A percentile compares a stretch with the other conserved stretches of the same genome.
These are phyloP conservation scores for Penicillium malachiteum DNA, from an alignment of 495 filamentous ascomycete species.

Conservation along the genomic window DNA sequence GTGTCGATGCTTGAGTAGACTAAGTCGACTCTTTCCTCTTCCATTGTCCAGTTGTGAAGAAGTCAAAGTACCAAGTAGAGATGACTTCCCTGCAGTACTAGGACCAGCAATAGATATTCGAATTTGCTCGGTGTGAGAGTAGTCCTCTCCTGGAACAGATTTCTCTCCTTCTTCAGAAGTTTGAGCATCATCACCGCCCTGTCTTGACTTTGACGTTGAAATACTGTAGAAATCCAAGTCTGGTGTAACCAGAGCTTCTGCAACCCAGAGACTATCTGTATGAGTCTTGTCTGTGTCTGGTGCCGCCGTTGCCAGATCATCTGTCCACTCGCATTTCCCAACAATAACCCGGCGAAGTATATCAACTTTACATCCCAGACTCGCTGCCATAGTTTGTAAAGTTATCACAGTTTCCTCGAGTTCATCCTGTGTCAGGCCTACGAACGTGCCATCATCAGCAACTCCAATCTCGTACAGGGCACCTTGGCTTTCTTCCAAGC, in stretches of 20 bases:
- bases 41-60: conserved; percentile 90
- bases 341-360: conserved; percentile 81
- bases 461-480: conserved; percentile 97
- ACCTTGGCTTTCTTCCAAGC: conserved; percentile 87
- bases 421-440: conserved; percentile 87
- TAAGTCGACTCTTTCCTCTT: conserved; percentile 80
- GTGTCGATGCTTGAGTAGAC: conserved; percentile 88
- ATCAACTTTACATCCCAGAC: conserved; percentile 84
- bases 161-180: conserved; percentile 2
- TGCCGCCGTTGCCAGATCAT: conserved; percentile 31
- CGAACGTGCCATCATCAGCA: conserved; percentile 87
- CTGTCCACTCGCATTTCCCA: conserved; percentile 79
- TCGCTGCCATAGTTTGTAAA: conserved; percentile 84
- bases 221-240: conserved; percentile 47
- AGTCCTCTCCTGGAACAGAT: conserved; percentile 20
- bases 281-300: conserved; percentile 27
- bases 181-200: conserved; percentile 1
- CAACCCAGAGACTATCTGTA: conserved; percentile 73
- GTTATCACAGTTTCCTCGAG: conserved; percentile 85
- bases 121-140: conserved; percentile 65
- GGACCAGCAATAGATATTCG: conserved; percentile 89
- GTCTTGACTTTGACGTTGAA: conserved; percentile 10
- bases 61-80: conserved; percentile 81
- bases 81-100: conserved; percentile 92
- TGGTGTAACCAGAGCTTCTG: conserved; percentile 77